phyloP scores from a whole-genome alignment of 768 basidiomycete species.

The Roridomyces roridus region DNA sequence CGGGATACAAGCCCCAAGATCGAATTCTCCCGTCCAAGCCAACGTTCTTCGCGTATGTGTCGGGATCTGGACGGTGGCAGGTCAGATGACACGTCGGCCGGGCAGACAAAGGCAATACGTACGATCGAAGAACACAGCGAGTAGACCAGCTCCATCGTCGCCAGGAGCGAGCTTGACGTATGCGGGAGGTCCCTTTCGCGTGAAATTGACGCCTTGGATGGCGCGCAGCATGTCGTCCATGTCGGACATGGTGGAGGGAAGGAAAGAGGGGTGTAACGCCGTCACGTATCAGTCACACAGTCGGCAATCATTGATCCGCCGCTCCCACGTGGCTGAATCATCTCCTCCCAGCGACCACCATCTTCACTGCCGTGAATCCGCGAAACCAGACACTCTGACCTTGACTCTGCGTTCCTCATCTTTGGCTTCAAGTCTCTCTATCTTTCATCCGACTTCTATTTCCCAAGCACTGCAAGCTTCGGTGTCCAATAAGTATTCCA shows the following conservation, averaged over 20 bases:
- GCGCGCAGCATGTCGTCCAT: slow-evolving; percentile 19
- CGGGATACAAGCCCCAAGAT: slow-evolving; percentile 34
- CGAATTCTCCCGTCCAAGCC: slow-evolving; percentile 27
- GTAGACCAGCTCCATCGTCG: slow-evolving; percentile 26
- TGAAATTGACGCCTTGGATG: slow-evolving; percentile 7
- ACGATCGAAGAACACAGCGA: slow-evolving; percentile 28
- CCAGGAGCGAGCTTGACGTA: slow-evolving; percentile 25
- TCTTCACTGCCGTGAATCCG: no score
- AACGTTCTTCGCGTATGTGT: slow-evolving; percentile 18
- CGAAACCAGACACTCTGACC: no score
- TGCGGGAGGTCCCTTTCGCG: slow-evolving; percentile 4
- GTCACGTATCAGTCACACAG: no score
- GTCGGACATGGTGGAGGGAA: slow-evolving; percentile 16
- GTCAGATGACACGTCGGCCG: no score
- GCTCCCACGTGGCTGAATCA: no score
- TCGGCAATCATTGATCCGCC: no score
- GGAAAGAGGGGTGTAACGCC: slow-evolving; percentile 13
- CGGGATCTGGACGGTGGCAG: slow-evolving; percentile 16
- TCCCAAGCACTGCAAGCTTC: no score
- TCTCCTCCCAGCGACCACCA: no score
- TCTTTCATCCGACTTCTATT: no score
- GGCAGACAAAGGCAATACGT: slow-evolving; percentile 4
- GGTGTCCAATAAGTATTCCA: no score
- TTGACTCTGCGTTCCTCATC: no score
- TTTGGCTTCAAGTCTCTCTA: no score